Percentiles rank a stretch among this genome's conserved stretches.
phyloP scores from a whole-genome alignment of 495 filamentous ascomycete genomes.

The Neurospora sp. region DNA sequence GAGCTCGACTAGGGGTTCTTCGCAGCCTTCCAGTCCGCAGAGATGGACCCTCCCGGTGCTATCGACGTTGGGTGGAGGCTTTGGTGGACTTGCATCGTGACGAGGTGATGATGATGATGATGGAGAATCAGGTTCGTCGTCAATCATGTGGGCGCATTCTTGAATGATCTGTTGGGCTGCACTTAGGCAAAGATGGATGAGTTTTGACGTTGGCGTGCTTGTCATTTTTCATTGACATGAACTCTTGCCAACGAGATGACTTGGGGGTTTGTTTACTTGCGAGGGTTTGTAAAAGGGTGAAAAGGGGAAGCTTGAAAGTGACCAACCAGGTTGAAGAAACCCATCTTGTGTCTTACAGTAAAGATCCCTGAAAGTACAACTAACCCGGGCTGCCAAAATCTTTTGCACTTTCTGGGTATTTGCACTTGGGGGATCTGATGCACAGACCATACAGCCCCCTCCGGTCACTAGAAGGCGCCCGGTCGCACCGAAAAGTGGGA shows the following conservation, averaged over 20 bases:
- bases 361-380: too few species aligned
- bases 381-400: too few species aligned
- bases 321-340: background rate
- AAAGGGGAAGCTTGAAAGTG: background rate
- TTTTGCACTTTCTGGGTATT: too few species aligned
- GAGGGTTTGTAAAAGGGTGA: background rate
- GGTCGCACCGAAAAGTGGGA: too few species aligned
- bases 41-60: background rate
- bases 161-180: constrained; percentile 13
- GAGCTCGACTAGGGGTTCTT: constrained; percentile 25
- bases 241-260: background rate
- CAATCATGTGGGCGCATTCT: constrained; percentile 18
- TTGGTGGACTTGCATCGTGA: background rate
- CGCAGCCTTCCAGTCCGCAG: constrained; percentile 20
- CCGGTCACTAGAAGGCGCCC: too few species aligned
- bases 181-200: constrained; percentile 3
- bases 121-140: background rate
- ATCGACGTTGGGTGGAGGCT: background rate
- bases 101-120: background rate
- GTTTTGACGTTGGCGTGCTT: background rate
- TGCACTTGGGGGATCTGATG: too few species aligned
- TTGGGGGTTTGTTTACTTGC: background rate
- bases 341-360: background rate
- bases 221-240: background rate
- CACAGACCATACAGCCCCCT: too few species aligned